Base-by-base conservation (phyloP, 805 yeast species). In the Priceomyces carsonii region DNA sequence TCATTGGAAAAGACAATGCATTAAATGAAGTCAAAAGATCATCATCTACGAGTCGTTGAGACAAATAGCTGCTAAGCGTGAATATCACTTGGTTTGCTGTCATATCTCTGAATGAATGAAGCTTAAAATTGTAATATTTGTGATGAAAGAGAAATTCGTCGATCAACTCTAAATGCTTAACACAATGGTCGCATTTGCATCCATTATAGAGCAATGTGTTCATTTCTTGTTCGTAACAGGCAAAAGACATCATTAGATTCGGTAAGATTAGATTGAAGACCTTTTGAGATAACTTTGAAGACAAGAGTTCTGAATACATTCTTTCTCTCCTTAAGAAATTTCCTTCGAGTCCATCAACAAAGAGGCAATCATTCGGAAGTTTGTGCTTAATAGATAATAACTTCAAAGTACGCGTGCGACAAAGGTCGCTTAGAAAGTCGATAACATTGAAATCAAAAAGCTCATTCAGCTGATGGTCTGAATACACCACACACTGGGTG, bases 151-250 rank as follows among this genome's bases (percentile, higher is more conserved):
- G 55, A 44, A 71, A 83, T 10, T 73, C 66, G 46, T 85, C 95
- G 32, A 80, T 65, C 8, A 73, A 44, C 0, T 72, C 71, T 16
- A 84, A 55, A 26, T 62, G 63, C 34, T 61, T 61, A 9, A 61
- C 59, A 48, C 95, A 85, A 43, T 69, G 75, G 1, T 45, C 41
- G 51, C 95, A 85, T 24, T 69, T 71, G 54, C 91, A 84, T 0
- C 91, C 91, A 51, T 83, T 84, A 90, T 91, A 85, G 16, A 85
- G 55, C 33, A 85, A 44, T 42, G 81, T 84, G 29, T 86, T 82
- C 51, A 80, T 78, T 5, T 81, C 53, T 37, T 80, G 81, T 44
- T 85, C 95, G 52, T 83, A 85, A 42, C 86, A 76, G 0, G 87
- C 66, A 14, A 81, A 60, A 0, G 80, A 61, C 38, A 79, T 77